phyloP scores from a whole-genome alignment of 2,329 filamentous ascomycete species.

The Fusarium annulatum region DNA sequence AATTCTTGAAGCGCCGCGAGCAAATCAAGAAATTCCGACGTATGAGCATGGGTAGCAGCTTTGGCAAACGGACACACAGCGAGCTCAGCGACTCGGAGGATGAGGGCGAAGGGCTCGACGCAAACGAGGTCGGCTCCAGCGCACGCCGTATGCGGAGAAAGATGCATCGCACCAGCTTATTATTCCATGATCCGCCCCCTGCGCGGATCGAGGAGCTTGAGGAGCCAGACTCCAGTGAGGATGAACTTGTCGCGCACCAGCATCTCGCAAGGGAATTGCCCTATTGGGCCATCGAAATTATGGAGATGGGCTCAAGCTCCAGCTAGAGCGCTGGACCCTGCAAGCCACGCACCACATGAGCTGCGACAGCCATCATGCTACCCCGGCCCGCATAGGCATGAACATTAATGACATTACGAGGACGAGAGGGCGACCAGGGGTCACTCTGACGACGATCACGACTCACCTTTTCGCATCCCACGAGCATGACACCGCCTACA shows the following conservation, averaged over 20 bases:
- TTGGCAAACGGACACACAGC: slow-evolving; percentile 65
- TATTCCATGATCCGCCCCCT: slow-evolving; percentile 61
- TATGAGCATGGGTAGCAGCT: slow-evolving; percentile 64
- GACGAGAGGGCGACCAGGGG: slow-evolving; percentile 37
- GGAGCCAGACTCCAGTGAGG: slow-evolving; percentile 62
- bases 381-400: slow-evolving; percentile 35
- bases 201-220: slow-evolving; percentile 65
- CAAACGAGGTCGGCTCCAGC: slow-evolving; percentile 58
- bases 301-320: slow-evolving; percentile 58
- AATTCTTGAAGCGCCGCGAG: slow-evolving; percentile 54
- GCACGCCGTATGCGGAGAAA: slow-evolving; percentile 61
- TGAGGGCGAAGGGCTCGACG: slow-evolving; percentile 54
- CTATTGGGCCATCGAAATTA: slow-evolving; percentile 62
- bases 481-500: slow-evolving; percentile 37
- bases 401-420: slow-evolving; percentile 44
- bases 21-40: slow-evolving; percentile 58
- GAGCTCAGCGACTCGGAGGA: slow-evolving; percentile 64
- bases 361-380: slow-evolving; percentile 28
- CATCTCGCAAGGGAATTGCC: slow-evolving; percentile 61
- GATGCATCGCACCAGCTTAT: slow-evolving; percentile 59
- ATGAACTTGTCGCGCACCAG: slow-evolving; percentile 55
- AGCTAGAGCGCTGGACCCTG: slow-evolving; percentile 36
- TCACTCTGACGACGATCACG: slow-evolving; percentile 44
- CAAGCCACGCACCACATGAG: slow-evolving; percentile 25
- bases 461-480: slow-evolving; percentile 39